Evolutionary conservation across 1,284 basidiomycete species (phyloP), one percentile per base, ranked within the genome.

Genomic region (Melampsora abietis-canadensis): DNA sequence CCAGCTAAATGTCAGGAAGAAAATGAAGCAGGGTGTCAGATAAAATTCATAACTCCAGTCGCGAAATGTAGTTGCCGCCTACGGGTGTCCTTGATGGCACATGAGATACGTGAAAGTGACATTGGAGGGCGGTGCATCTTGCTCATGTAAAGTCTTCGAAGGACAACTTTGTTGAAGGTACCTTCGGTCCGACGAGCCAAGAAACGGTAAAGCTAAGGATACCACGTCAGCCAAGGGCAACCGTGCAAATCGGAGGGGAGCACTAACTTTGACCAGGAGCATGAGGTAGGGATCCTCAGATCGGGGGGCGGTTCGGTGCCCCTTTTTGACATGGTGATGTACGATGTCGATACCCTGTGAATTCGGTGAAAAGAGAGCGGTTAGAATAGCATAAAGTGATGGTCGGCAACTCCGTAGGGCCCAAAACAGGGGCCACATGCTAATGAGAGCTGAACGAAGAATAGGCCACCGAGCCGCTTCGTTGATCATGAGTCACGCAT

Each of bases 221-320:
- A 21, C 31, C 12, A 30, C n/a, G 24, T 34, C 27, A 37, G 30
- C 10, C n/a, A 10, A 59, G 24, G 34, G 8, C 12, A 57, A 54
- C 44, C 40, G 17, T 72, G 40, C 48, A 60, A 12, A 64, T 8
- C 0, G 27, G 1, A 48, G 66, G 27, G n/a, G 19, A 51, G 19
- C 17, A 82, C 84, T 78, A 82, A 94, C 94, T 89, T 98, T 98
- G 85, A 98, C 95, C 78, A 99, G 89, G 82, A 98, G 88, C 82
- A 97, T 90, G 81, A 98, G 89, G 86, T 98, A 98, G 47, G 95
- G 94, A 85, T 98, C 95, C 91, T 98, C 92, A 84, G 92, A 95
- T 87, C 92, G 92, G 84, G 95, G 95, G 79, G 93, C 93, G 79
- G 91, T 91, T 80, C 95, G 90, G 83, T 88, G 86, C 81, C 94